Evolutionary conservation across 2,329 filamentous ascomycete species (phyloP).

Genomic region (Huntiella omanensis): DNA sequence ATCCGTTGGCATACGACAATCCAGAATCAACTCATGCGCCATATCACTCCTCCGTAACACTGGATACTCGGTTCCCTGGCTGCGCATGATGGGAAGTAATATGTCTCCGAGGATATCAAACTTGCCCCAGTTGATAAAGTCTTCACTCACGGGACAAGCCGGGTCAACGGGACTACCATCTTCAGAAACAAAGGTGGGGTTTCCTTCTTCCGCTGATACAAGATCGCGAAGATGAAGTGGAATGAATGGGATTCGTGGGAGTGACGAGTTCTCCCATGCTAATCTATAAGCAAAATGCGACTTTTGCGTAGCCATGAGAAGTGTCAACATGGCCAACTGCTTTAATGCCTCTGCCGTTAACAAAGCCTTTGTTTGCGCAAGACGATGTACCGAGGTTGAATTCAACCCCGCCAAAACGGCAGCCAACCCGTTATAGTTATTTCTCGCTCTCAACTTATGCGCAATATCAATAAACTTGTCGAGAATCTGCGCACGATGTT

Average conservation of each 20-base stretch:
- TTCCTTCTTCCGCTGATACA: slow-evolving; percentile 81
- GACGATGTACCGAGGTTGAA: slow-evolving; percentile 65
- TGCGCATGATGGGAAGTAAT: slow-evolving; percentile 75
- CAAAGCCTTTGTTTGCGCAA: slow-evolving; percentile 60
- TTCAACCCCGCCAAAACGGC: slow-evolving; percentile 87
- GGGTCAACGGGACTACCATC: slow-evolving; percentile 17
- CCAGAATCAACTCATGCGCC: slow-evolving; percentile 57
- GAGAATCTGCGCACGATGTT: slow-evolving; percentile 76
- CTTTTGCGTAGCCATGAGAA: slow-evolving; percentile 84
- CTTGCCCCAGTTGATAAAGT: slow-evolving; percentile 92
- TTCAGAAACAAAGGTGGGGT: slow-evolving; percentile 66
- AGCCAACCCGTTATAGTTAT: slow-evolving; percentile 95
- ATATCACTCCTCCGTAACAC: slow-evolving; percentile 51
- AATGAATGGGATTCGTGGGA: slow-evolving; percentile 82
- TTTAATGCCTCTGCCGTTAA: slow-evolving; percentile 56
- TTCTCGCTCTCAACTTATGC: slow-evolving; percentile 65
- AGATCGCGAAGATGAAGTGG: slow-evolving; percentile 78
- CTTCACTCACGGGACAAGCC: slow-evolving; percentile 19
- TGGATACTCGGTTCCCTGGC: slow-evolving; percentile 68
- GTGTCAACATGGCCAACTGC: slow-evolving; percentile 70
- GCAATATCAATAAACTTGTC: slow-evolving; percentile 94
- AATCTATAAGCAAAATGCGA: slow-evolving; percentile 90
- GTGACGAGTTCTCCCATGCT: slow-evolving; percentile 87
- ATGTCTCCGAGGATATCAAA: slow-evolving; percentile 94
- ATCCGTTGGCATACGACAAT: slow-evolving; percentile 64